Conservation (phyloP, 1,139 yeast genomes). For the Scheffersomyces parashehatae region DNA sequence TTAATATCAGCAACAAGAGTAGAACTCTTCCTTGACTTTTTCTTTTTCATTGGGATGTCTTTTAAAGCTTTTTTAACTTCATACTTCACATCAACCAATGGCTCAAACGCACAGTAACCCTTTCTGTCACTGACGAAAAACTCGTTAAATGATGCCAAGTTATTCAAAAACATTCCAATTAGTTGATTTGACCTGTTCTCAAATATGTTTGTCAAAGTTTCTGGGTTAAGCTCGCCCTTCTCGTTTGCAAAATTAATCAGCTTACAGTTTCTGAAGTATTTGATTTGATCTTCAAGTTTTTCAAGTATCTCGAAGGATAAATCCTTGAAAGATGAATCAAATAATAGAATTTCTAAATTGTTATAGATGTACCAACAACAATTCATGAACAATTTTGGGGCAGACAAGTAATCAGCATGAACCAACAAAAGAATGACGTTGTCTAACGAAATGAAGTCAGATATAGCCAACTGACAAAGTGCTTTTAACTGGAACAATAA, state of each 20-base stretch:
- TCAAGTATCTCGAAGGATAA: slow-evolving; percentile 28
- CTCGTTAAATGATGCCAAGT: slow-evolving; percentile 44
- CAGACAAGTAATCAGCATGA: slow-evolving; percentile 54
- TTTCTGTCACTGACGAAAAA: slow-evolving; percentile 49
- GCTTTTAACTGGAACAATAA: slow-evolving; percentile 60
- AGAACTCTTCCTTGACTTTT: slow-evolving; percentile 33
- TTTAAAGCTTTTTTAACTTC: slow-evolving; percentile 16
- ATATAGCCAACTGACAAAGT: slow-evolving; percentile 61
- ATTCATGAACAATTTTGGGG: slow-evolving; percentile 55
- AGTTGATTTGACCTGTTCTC: slow-evolving; percentile 22
- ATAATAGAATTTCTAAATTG: slow-evolving; percentile 64
- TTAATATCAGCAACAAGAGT: slow-evolving; percentile 20
- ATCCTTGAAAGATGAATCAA: slow-evolving; percentile 42
- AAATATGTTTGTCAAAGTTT: slow-evolving; percentile 18
- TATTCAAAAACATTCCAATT: slow-evolving; percentile 31
- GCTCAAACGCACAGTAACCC: slow-evolving; percentile 44
- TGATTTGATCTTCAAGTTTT: slow-evolving; percentile 30
- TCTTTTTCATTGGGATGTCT: slow-evolving; percentile 14
- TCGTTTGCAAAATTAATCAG: slow-evolving; percentile 20
- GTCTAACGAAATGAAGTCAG: slow-evolving; percentile 59
- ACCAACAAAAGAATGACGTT: slow-evolving; percentile 59
- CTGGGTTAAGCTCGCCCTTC: slow-evolving; percentile 15
- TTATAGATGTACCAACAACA: slow-evolving; percentile 70
- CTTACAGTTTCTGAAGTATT: slow-evolving; percentile 30
- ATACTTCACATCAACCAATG: slow-evolving; percentile 45